Evolutionary conservation across 768 basidiomycete genomes (phyloP), one percentile per base, ranked within the genome.

Genomic region (Fomitopsis pulvina): DNA sequence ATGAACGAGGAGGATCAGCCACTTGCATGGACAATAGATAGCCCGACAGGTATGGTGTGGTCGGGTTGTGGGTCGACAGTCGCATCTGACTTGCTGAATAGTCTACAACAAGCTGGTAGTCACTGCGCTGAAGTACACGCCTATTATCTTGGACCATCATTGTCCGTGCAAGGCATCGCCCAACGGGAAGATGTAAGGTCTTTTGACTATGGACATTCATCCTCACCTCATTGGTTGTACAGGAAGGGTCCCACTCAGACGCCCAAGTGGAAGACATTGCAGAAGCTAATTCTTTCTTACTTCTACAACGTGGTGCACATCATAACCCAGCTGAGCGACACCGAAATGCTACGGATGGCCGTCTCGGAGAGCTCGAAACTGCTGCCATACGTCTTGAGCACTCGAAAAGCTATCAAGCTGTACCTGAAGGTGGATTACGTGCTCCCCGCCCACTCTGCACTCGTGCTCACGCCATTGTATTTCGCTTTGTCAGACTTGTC

Each of bases 31-130:
- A 79, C 78, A 45, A 92, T 98, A 46, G 87, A 95, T 58, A 87
- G 73, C 62, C 75, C 93, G 0, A 70, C 78, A 45, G 85, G 91
- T 91, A 57, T 50, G 26, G 20, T 8, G 20, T 5, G 6, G 10
- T 38, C 21, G 24, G 37, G 18, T 27, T 18, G 10, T 9, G 2
- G 14, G 34, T 5, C 34, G 18, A 5, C 34, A 6, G 14, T 24
- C 29, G 32, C 14, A 6, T 37, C 34, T 37, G 34, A 37, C 34
- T 5, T 14, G 5, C 18, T 16, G 14, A 14, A 8, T 49, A 95
- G 93, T 97, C n/a, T 98, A 94, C 71, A 86, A 85, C 71, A 96
- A 97, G 70, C 76, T 98, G 20, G 74, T 99, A 39, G 79, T 79
- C 10, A 95, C 94, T 0, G 71, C 92, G 1, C 73, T 99, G 24